Conservation (phyloP, 768 basidiomycete genomes). For the Psilocybe subaeruginosa region DNA sequence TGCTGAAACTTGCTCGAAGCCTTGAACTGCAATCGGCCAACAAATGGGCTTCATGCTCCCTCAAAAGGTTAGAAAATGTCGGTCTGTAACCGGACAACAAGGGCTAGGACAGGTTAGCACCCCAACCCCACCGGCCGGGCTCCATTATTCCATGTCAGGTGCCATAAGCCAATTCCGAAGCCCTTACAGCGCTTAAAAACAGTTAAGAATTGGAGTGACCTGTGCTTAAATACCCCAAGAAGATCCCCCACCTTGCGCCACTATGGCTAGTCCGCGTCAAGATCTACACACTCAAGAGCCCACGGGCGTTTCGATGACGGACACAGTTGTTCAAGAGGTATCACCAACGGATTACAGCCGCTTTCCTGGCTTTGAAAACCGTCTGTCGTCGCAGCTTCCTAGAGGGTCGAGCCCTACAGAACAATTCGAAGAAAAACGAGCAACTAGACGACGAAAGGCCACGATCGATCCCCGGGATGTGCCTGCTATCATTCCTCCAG, state of each 20-base stretch:
- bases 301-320: conserved; percentile 20
- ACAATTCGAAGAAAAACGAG: conserved; percentile 9
- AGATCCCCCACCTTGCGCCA: background rate
- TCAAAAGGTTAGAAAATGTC: background rate
- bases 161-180: background rate
- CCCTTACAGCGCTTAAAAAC: background rate
- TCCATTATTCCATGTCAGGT: background rate
- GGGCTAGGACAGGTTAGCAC: background rate
- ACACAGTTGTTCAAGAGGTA: conserved; percentile 17
- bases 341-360: conserved; percentile 2
- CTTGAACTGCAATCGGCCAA: background rate
- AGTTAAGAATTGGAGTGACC: background rate
- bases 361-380: conserved; percentile 7
- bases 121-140: background rate
- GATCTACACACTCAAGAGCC: conserved; percentile 19
- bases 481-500: conserved; percentile 42
- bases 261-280: conserved; percentile 1
- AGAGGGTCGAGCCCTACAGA: background rate
- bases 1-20: background rate
- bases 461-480: conserved; percentile 24
- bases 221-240: background rate
- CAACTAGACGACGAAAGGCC: conserved; percentile 12
- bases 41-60: background rate
- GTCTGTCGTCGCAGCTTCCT: background rate
- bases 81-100: background rate